A percentile compares a stretch with the other conserved stretches of the same genome.
phyloP scores from a whole-genome alignment of 2,329 filamentous ascomycete genomes.

The Colletotrichum incanum region DNA sequence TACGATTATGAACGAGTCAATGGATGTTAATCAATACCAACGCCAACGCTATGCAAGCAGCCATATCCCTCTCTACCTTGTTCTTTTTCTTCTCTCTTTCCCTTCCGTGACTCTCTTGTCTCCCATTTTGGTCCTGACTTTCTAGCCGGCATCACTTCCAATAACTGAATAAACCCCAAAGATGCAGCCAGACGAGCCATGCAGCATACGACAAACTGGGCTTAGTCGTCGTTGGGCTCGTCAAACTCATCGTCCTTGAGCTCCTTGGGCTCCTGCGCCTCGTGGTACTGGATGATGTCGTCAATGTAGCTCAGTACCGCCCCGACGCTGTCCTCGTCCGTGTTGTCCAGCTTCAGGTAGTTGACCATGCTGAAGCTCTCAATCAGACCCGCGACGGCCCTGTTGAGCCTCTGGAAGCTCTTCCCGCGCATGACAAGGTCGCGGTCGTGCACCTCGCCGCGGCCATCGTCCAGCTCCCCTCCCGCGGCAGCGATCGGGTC shows the following conservation, averaged over 20 bases:
- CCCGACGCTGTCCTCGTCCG: conserved; percentile 92
- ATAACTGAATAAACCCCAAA: background rate
- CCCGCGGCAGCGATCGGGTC: conserved; percentile 64
- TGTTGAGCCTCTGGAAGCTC: conserved; percentile 87
- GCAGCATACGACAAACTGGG: background rate
- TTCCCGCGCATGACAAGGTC: conserved; percentile 84
- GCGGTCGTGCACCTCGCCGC: conserved; percentile 74
- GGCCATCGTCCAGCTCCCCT: conserved; percentile 65
- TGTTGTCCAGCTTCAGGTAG: conserved; percentile 90
- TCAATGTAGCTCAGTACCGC: conserved; percentile 92
- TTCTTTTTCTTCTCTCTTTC: background rate
- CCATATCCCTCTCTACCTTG: background rate
- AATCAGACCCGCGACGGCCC: conserved; percentile 90
- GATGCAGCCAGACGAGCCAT: background rate
- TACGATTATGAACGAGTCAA: conserved; percentile 33
- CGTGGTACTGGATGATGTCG: conserved; percentile 93
- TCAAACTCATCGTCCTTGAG: conserved; percentile 73
- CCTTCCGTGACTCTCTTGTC: background rate
- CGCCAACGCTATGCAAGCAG: conserved; percentile 62
- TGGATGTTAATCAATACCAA: conserved; percentile 47
- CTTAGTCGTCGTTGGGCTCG: conserved; percentile 47
- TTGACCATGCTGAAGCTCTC: conserved; percentile 99
- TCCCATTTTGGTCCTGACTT: background rate
- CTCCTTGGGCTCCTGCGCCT: conserved; percentile 92
- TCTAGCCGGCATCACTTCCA: background rate